Base-by-base conservation (phyloP, 2,329 filamentous ascomycete genomes). In the Amphichorda felina region DNA sequence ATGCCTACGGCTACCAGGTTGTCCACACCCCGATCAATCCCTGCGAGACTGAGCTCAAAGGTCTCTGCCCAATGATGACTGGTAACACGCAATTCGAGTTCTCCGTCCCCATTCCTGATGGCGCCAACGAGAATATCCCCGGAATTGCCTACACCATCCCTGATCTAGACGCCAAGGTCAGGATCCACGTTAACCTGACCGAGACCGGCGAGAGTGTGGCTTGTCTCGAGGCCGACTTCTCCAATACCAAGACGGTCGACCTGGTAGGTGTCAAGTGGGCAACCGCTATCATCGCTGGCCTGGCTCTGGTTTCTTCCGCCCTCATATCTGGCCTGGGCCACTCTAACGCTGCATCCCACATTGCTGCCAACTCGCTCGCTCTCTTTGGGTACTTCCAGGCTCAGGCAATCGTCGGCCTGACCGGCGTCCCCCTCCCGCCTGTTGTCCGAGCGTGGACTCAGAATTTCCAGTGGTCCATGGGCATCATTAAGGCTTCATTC, bases 391-490 rank as follows among this genome's bases (percentile, higher is more conserved):
- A 91, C 60, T 94, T 95, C 70, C 89, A 96, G 60, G 78, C 85
- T 4, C 88, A 94, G 59, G 88, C 89, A 18, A 86, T 95, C 58
- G 69, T 94, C 49, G 88, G 88, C 43, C 79, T 95, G 59, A 84
- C 80, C 36, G 75, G 81, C 15, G 80, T 95, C 11, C 68, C 70
- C 31, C 72, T 94, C 36, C 89, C 89, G 8, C 89, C 89, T 0
- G 83, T 94, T 41, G 89, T 94, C 36, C 72, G 83, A 50, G 73
- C 88, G 0, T 96, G 89, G 89, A 94, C 88, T 2, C 88, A 95
- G 61, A 89, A 95, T 61, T 95, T 96, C 63, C 83, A 93, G 54
- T 96, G 89, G 89, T 93, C 82, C 51, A 91, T 96, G 85, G 89
- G 89, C 48, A 87, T 96, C 49, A 94, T 96, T 49, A 74, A 75